Base-by-base conservation (phyloP, 495 filamentous ascomycete genomes). In the Patellaria atrata region DNA sequence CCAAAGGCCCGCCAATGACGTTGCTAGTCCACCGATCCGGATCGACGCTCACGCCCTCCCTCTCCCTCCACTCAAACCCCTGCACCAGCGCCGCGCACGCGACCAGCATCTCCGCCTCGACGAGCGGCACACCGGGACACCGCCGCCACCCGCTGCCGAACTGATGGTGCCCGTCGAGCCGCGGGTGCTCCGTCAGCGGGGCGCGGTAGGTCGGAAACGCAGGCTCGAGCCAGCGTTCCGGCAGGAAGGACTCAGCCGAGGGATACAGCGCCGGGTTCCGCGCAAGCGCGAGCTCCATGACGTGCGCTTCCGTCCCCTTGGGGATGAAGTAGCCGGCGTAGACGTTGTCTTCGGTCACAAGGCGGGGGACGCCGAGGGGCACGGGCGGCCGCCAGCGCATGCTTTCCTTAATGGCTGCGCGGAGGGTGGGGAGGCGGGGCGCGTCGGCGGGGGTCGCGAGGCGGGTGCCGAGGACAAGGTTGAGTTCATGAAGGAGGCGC, bases 61-160 rank as follows among this genome's bases (percentile, higher is more conserved):
- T n/a, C n/a, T n/a, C n/a, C n/a, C n/a, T n/a, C n/a, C n/a, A n/a
- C n/a, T n/a, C n/a, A n/a, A n/a, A n/a, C n/a, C n/a, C 45, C 67
- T 37, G 65, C 0, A 59, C 67, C 70, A 70, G 73, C 3, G 64
- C 60, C 38, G 71, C 47, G 4, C 65, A 61, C 30, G 67, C 64
- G 55, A 71, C 63, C 35, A 57, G 48, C 2, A 71, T 56, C 44
- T 65, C 65, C 40, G 65, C 60, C 26, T 65, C 57, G 4, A 63
- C 68, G 35, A 74, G 54, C 24, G 64, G 58, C 16, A 63, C 39
- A 3, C 71, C 70, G 22, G 65, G 64, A 52, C 71, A 75, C 4
- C 58, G 62, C 5, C 69, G 62, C 2, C 62, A 55, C 1, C 71
- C 71, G 50, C 63, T 71, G 1, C 71, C 70, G 45, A 74, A 75